Evolutionary conservation across 441 rosid species (phyloP), one percentile per base, ranked within the genome.

Genomic region (Dalechampia spathulata): DNA sequence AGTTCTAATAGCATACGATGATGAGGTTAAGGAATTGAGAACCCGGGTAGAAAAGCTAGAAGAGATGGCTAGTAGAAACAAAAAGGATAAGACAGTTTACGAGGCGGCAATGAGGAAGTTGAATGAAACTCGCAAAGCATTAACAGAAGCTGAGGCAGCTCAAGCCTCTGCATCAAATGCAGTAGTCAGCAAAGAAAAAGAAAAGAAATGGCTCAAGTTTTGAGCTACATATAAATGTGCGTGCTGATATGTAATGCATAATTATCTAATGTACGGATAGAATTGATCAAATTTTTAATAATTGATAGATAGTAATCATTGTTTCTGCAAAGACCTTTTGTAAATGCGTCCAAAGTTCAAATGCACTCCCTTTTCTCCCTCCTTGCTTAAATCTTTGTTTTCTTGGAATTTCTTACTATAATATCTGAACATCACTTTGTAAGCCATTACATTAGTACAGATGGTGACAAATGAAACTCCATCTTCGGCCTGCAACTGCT

Each of bases 161-260:
- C 95, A 87, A 37, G 81, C 79, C 23, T 85, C 90, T 39, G 92
- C 92, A 19, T 77, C 96, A 39, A 70, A 67, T 46, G 80, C 83
- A 28, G 75, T 93, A n/a, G 75, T 56, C 36, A 71, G 80, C 64
- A 81, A 75, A 78, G 96, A 88, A 66, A 88, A 77, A 57, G 96
- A 88, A 75, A 92, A 91, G 78, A 86, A 75, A 75, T 88, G 96
- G 97, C 96, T 89, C 8, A 81, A 85, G 79, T 89, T 92, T 71
- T 89, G 73, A 80, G 57, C 7, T 6, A 13, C 2, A 21, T 6
- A 22, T 20, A 22, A 34, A 21, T 8, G 1, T 44, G 9, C 57
- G 10, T 30, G 34, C 1, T 55, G 26, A 20, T 39, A 17, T 58
- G 16, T 19, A 30, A 11, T 40, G 27, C 45, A 13, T 48, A 15